A percentile compares a stretch with the other conserved stretches of the same genome.
Conservation (phyloP, 148 eudicot genomes). For the Arctostaphylos glauca region DNA sequence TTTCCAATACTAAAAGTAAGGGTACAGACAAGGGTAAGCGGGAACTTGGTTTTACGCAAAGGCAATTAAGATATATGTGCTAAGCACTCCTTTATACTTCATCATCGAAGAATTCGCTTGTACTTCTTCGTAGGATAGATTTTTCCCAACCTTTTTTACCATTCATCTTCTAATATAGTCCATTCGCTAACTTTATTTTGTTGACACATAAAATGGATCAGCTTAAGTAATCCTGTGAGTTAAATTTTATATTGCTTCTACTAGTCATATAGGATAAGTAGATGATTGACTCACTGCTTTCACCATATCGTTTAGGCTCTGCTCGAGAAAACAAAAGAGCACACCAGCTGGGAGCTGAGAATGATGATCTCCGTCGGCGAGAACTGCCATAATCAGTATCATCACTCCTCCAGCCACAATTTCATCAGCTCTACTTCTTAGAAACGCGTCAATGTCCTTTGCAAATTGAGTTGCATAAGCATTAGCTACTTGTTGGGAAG, state of each 20-base stretch:
- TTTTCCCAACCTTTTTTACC: too few relatives aligned
- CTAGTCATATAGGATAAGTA: not conserved
- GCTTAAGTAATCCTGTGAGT: not conserved
- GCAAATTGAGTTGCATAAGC: constrained; percentile 7
- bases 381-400: not conserved
- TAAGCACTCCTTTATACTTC: not conserved
- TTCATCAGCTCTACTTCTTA: constrained; percentile 7
- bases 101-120: not conserved
- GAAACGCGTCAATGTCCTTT: constrained; percentile 15
- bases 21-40: not conserved
- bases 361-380: not conserved
- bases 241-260: not conserved
- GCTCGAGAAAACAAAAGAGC: not conserved
- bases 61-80: not conserved
- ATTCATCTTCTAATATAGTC: not conserved
- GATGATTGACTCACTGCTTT: constrained; percentile 10
- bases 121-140: too few relatives aligned
- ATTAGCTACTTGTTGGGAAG: not conserved
- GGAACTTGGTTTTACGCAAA: not conserved
- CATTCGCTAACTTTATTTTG: not conserved
- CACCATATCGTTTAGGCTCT: constrained; percentile 13
- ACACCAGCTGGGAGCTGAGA: not conserved
- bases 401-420: constrained; percentile 13
- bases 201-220: not conserved
- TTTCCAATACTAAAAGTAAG: not conserved